These are phyloP conservation scores for Leccinum boreale DNA, from an alignment of 768 basidiomycete species.

Conservation along the genomic window DNA sequence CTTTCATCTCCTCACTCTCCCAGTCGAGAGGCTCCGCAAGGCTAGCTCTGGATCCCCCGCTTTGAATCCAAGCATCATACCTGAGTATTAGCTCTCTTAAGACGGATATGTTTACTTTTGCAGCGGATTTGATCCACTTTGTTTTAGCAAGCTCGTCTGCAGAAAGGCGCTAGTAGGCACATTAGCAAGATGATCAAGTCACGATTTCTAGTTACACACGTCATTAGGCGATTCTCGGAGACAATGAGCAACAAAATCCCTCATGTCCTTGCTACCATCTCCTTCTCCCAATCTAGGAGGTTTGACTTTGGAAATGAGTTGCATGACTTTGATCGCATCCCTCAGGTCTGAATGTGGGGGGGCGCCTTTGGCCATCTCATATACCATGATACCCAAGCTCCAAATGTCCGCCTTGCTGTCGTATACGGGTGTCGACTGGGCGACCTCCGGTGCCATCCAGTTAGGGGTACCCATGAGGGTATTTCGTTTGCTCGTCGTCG, in stretches of 20 bases:
- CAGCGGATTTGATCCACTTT: conserved; percentile 83
- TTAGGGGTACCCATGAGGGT: conserved; percentile 97
- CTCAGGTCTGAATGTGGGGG: conserved; percentile 87
- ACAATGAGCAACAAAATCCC: conserved; percentile 82
- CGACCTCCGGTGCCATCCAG: conserved; percentile 99
- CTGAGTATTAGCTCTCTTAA: conserved; percentile 80
- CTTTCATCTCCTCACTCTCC: conserved; percentile 65
- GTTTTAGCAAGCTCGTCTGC: conserved; percentile 87
- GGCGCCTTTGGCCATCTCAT: conserved; percentile 95
- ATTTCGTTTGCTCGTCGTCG: conserved; percentile 84
- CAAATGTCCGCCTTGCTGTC: conserved; percentile 98
- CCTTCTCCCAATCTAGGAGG: conserved; percentile 77
- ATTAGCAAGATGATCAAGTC: conserved; percentile 5
- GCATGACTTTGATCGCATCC: conserved; percentile 82
- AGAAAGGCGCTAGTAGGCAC: conserved; percentile 59
- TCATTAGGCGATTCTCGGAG: conserved; percentile 78
- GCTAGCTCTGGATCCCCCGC: conserved; percentile 72
- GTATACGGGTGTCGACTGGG: conserved; percentile 83
- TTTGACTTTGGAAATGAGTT: conserved; percentile 80
- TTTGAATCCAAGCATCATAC: conserved; percentile 68
- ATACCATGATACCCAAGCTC: conserved; percentile 94
- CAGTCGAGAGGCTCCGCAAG: conserved; percentile 69
- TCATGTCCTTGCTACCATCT: conserved; percentile 80
- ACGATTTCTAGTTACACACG: conserved; percentile 40
- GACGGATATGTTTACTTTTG: conserved; percentile 62